Base-by-base conservation (phyloP, 1,139 yeast species). In the Yamadazyma atlantica region DNA sequence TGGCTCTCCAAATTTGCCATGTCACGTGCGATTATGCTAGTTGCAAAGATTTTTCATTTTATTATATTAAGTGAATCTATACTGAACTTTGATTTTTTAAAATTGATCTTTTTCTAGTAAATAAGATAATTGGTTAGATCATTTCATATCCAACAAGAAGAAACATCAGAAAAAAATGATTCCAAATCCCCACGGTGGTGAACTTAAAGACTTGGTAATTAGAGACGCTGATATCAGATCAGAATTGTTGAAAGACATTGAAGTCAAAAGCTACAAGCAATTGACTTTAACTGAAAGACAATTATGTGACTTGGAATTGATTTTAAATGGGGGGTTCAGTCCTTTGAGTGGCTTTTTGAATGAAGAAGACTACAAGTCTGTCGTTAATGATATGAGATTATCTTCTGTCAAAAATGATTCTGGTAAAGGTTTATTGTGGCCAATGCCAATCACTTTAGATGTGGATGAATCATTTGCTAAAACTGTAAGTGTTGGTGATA, bases 111-210 rank as follows among this genome's bases (percentile, higher is more conserved):
- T 7, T 19, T 19, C 22, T 19, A 7, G 9, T 9, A 19, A 9
- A 6, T 7, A 19, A 19, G 9, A 9, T n/a, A n/a, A n/a, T n/a
- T n/a, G n/a, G n/a, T n/a, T n/a, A n/a, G n/a, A n/a, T n/a, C n/a
- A n/a, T n/a, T n/a, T n/a, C n/a, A n/a, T n/a, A n/a, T n/a, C n/a
- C n/a, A n/a, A n/a, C n/a, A n/a, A n/a, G n/a, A n/a, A n/a, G n/a
- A n/a, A n/a, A n/a, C n/a, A n/a, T n/a, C n/a, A n/a, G 10, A 12
- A 28, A 17, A 38, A 38, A n/a, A 48, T 42, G 48, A 45, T 87
- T 84, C 87, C 92, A 43, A 68, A 79, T 55, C 95, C 97, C 45
- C 96, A 89, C 75, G 97, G 96, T 59, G 96, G 96, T 55, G 68
- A 71, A 42, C 78, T 90, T 50, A 85, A 89, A 66, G 97, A 90